phyloP scores from a whole-genome alignment of 2,329 filamentous ascomycete genomes.

The Monosporascus sp. region DNA sequence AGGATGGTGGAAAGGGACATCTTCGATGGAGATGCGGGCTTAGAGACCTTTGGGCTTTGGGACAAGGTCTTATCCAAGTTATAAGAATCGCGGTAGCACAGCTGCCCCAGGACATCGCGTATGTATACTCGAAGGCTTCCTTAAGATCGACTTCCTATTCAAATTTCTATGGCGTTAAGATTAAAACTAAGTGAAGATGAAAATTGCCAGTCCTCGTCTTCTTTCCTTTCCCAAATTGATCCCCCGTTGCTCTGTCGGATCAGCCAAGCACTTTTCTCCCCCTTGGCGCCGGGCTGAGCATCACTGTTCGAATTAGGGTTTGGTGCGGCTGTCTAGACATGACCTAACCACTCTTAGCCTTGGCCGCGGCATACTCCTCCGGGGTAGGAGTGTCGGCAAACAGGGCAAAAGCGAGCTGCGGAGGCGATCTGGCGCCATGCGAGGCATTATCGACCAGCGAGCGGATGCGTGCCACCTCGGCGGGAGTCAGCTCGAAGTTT shows the following conservation, averaged over 20 bases:
- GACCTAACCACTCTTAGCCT: not conserved
- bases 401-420: conserved; percentile 5
- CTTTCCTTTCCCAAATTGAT: too few species aligned
- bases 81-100: conserved; percentile 21
- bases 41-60: conserved; percentile 54
- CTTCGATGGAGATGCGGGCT: conserved; percentile 68
- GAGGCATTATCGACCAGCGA: conserved; percentile 18
- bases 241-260: too few species aligned
- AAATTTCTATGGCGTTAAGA: too few species aligned
- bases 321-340: not conserved
- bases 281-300: too few species aligned
- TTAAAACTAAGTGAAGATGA: too few species aligned
- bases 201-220: too few species aligned
- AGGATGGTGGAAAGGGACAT: conserved; percentile 78
- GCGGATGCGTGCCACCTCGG: conserved; percentile 23
- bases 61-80: conserved; percentile 44
- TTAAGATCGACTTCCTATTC: too few species aligned
- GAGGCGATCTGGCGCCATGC: conserved; percentile 7
- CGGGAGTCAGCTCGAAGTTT: conserved; percentile 20
- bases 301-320: too few species aligned
- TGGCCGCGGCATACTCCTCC: not conserved
- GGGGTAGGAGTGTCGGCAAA: conserved; percentile 11
- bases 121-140: too few species aligned
- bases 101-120: too few species aligned
- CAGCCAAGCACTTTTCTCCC: too few species aligned